Base-by-base conservation (phyloP, 495 filamentous ascomycete genomes). In the Choiromyces venosus region DNA sequence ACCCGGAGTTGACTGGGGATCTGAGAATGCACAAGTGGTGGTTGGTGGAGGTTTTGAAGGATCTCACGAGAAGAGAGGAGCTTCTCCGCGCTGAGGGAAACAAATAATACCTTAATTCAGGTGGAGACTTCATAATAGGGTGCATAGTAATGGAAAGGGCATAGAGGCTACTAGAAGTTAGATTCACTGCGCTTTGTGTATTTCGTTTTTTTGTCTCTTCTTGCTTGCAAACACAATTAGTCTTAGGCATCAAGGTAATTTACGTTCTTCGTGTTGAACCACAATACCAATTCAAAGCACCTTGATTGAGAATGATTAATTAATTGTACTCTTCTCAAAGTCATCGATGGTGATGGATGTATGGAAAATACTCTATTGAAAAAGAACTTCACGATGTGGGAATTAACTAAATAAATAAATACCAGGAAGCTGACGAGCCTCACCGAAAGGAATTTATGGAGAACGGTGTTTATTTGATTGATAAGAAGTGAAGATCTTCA, bases 1-100 rank as follows among this genome's bases (percentile, higher is more conserved):
- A 99, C 80, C 95, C 96, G 0, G 96, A 99, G 82, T 82, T 99
- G 80, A 99, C 94, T 35, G 89, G 88, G 35, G 95, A 99, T 82
- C 85, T 88, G 72, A 86, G 95, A 78, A 97, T 98, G 78, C 95
- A 99, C 83, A 83, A 88, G 4, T 99, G 95, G 95, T 99, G 95
- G 95, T 79, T 99, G 80, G 82, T 86, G 76, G 87, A 93, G 82
- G 92, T 97, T 42, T 40, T 83, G 37, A 81, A 83, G 64, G 81
- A 79, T 70, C 61, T 83, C 37, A 73, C 76, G 52, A 74, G 36
- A 67, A 79, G 82, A 69, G 80, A 73, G 40, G 68, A 74, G 56
- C 38, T 76, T 36, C 4, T 76, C 29, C 37, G 19, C 6, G 35
- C 19, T 18, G 29, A 29, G 19, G 36, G 2, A 16, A 68, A 68